A percentile compares a stretch with the other conserved stretches of the same genome.
Evolutionary conservation across 441 rosid genomes (phyloP).

Genomic region (Gossypium davidsonii): DNA sequence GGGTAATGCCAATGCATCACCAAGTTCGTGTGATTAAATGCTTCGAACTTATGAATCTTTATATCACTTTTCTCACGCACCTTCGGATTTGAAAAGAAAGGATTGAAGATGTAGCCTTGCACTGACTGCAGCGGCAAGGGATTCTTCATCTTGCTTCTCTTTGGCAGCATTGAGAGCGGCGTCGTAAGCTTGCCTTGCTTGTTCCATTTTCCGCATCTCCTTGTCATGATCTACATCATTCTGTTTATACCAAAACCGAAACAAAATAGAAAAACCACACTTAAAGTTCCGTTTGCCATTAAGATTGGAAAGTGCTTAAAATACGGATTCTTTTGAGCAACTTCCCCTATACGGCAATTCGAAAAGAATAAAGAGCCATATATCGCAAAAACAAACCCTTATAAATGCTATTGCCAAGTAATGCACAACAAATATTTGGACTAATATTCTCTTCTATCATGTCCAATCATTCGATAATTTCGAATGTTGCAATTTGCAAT

Average conservation of each 20-base stretch:
- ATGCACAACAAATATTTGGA: background rate
- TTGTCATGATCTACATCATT: conserved; percentile 42
- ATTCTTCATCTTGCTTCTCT: conserved; percentile 70
- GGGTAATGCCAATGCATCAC: background rate
- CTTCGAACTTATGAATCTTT: conserved; percentile 11
- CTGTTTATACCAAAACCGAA: conserved; percentile 26
- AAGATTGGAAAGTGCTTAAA: too few relatives aligned
- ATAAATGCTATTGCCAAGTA: background rate
- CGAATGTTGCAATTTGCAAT: background rate
- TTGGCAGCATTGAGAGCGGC: conserved; percentile 60
- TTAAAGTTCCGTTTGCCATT: too few relatives aligned
- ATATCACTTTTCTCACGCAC: conserved; percentile 15
- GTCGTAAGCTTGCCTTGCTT: conserved; percentile 62
- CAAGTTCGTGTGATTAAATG: conserved; percentile 6
- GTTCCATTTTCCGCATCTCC: conserved; percentile 60
- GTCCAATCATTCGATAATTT: background rate
- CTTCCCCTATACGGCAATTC: too few relatives aligned
- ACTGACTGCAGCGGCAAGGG: conserved; percentile 56
- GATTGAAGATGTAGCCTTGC: conserved; percentile 62
- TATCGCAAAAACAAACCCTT: background rate
- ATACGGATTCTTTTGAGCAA: background rate
- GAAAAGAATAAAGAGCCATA: background rate
- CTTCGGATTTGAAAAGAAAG: conserved; percentile 37
- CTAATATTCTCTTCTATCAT: background rate
- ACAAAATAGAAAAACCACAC: too few relatives aligned